Evolutionary conservation across 306 rosid species (phyloP).

Genomic region (Quercus cerris): DNA sequence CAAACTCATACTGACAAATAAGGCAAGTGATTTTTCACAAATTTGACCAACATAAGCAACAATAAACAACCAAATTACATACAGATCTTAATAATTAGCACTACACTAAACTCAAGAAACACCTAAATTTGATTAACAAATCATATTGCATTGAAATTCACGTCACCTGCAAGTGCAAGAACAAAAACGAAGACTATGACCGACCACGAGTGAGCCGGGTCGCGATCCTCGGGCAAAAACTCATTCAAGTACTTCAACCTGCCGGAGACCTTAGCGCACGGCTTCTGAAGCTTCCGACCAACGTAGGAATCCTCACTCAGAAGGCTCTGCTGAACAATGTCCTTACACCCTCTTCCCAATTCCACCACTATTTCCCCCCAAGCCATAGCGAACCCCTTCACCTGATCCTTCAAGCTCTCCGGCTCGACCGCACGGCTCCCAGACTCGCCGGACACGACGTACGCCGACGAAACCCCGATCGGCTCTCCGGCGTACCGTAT

Average conservation of each 20-base stretch:
- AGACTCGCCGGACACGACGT: slow-evolving; percentile 24
- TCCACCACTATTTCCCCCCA: slow-evolving; percentile 88
- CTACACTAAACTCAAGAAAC: no score
- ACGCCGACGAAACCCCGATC: slow-evolving; percentile 29
- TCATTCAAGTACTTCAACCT: slow-evolving; percentile 74
- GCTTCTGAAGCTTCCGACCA: slow-evolving; percentile 53
- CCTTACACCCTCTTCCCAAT: slow-evolving; percentile 74
- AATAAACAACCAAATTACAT: not conserved
- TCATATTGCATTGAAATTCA: not conserved
- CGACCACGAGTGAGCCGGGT: slow-evolving; percentile 87
- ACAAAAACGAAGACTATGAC: slow-evolving; percentile 67
- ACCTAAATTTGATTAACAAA: no score
- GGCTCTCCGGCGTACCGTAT: slow-evolving; percentile 48
- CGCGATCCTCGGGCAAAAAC: slow-evolving; percentile 93
- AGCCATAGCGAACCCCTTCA: slow-evolving; percentile 73
- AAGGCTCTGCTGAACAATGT: slow-evolving; percentile 70
- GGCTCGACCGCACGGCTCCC: slow-evolving; percentile 34
- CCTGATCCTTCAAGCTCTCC: slow-evolving; percentile 81
- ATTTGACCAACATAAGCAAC: not conserved
- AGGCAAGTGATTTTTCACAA: not conserved
- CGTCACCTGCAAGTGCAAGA: slow-evolving; percentile 72
- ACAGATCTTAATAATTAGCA: not conserved
- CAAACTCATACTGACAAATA: not conserved
- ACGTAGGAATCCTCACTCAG: slow-evolving; percentile 63
- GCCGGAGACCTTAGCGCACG: slow-evolving; percentile 56